Evolutionary conservation across 2,329 filamentous ascomycete genomes (phyloP), one percentile per base, ranked within the genome.

Genomic region (Knufia petricola): DNA sequence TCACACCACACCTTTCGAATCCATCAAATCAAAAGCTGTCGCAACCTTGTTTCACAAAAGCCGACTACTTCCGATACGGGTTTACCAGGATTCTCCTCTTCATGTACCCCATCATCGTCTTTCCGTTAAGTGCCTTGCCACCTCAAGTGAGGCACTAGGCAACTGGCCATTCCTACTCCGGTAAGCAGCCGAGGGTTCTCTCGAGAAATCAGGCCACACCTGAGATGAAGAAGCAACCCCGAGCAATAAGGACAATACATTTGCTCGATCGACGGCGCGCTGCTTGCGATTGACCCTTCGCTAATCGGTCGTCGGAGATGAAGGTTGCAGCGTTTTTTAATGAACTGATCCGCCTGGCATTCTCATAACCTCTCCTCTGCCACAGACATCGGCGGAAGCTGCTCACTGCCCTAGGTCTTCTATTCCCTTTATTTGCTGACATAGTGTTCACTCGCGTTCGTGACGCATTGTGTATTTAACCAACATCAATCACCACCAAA

Each of bases 21-120:
- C 15, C 32, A 36, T 17, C 15, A n/a, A 36, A 17, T 17, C 32
- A 17, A 4, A n/a, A n/a, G 15, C 32, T 36, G 7, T 13, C 13
- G 6, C 26, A 28, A 28, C 26, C 17, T 3, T 39, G 37, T 39
- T 39, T 26, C 39, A 26, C 21, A 42, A 42, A 4, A 19, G 28
- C 39, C 39, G 39, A 42, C 24, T 26, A 26, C 19, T 37, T n/a
- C 34, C 34, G 34, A 37, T 37, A n/a, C 34, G 7, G 4, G 6
- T 40, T n/a, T 21, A 40, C 19, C 21, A 40, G 37, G 21, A 42
- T 26, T 26, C 21, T 12, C 39, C 39, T 42, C 39, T 8, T 42
- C 3, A 21, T 20, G 3, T 8, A 13, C 3, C 24, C 23, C 15
- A 13, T 21, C 24, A 8, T 21, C 13, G 7, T 4, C 4, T 8